Evolutionary conservation across 192 early-diverging fungal genomes (phyloP).

Genomic region (Piromyces sp.): DNA sequence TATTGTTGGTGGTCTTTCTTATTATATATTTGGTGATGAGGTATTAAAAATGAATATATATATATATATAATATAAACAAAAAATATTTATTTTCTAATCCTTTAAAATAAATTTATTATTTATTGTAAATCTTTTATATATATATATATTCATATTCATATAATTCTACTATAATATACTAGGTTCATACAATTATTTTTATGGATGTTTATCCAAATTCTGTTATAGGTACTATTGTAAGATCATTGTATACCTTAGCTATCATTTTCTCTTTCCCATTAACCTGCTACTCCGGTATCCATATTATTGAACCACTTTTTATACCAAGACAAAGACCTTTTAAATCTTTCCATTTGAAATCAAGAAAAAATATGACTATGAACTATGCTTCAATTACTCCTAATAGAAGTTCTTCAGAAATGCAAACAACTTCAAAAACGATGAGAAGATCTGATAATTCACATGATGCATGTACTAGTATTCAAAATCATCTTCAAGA

Average conservation of each 20-base stretch:
- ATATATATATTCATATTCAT: too few relatives aligned
- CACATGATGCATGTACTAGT: too few relatives aligned
- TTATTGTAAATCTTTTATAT: too few relatives aligned
- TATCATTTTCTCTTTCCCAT: constrained; percentile 81
- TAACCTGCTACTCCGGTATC: constrained; percentile 83
- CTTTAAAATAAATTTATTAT: too few relatives aligned
- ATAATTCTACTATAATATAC: too few relatives aligned
- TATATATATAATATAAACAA: too few relatives aligned
- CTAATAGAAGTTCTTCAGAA: background rate
- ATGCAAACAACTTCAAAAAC: too few relatives aligned
- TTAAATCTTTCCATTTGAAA: background rate
- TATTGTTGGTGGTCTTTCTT: constrained; percentile 16
- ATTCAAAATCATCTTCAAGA: too few relatives aligned
- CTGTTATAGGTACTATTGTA: background rate
- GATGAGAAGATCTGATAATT: too few relatives aligned
- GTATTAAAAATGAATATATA: too few relatives aligned
- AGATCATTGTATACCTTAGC: constrained; percentile 48
- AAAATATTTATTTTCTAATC: too few relatives aligned
- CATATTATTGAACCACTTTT: constrained; percentile 35
- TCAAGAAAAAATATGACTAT: background rate
- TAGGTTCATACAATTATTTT: constrained; percentile 59
- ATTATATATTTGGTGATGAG: constrained; percentile 65
- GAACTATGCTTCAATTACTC: background rate
- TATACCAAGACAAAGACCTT: background rate
- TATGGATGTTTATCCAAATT: constrained; percentile 46